These are phyloP conservation scores for Kodamaea suecica DNA, from an alignment of 1,139 yeast species.

Conservation along the genomic window DNA sequence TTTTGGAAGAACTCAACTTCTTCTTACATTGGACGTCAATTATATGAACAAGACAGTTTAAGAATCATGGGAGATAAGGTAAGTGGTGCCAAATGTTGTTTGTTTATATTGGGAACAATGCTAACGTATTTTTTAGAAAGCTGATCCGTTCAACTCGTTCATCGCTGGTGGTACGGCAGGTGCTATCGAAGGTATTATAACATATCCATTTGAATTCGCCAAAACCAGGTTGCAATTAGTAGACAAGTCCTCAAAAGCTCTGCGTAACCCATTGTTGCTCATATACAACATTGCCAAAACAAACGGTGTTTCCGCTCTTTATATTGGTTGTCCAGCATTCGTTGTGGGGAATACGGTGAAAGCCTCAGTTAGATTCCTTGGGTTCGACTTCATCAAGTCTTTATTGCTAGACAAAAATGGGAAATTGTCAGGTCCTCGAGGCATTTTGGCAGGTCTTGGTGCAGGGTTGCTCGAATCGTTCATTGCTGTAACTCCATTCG, in stretches of 20 bases:
- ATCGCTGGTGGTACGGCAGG: conserved; percentile 96
- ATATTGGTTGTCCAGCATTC: conserved; percentile 97
- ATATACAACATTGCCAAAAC: conserved; percentile 69
- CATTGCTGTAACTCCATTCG: conserved; percentile 94
- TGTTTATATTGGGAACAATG: not conserved
- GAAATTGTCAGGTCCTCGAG: conserved; percentile 81
- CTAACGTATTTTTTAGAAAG: conserved; percentile 18
- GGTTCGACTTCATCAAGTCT: conserved; percentile 83
- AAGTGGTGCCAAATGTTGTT: conserved; percentile 3
- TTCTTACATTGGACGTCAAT: too few species aligned
- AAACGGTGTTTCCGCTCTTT: conserved; percentile 78
- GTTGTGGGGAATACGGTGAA: conserved; percentile 94
- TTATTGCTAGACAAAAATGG: conserved; percentile 80
- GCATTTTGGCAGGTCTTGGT: conserved; percentile 92
- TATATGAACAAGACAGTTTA: conserved; percentile 3
- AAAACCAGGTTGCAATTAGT: conserved; percentile 88
- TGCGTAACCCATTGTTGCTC: conserved; percentile 79
- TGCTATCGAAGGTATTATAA: conserved; percentile 83
- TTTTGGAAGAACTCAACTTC: too few species aligned
- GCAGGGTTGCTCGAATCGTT: conserved; percentile 93
- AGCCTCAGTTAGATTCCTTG: conserved; percentile 90
- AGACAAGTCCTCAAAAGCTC: conserved; percentile 61
- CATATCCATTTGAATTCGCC: conserved; percentile 96
- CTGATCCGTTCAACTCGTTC: conserved; percentile 71
- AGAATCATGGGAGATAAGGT: conserved; percentile 7